A percentile compares a stretch with the other conserved stretches of the same genome.
Conservation (phyloP, 2,329 filamentous ascomycete genomes). For the Intubia oerlemansii region DNA sequence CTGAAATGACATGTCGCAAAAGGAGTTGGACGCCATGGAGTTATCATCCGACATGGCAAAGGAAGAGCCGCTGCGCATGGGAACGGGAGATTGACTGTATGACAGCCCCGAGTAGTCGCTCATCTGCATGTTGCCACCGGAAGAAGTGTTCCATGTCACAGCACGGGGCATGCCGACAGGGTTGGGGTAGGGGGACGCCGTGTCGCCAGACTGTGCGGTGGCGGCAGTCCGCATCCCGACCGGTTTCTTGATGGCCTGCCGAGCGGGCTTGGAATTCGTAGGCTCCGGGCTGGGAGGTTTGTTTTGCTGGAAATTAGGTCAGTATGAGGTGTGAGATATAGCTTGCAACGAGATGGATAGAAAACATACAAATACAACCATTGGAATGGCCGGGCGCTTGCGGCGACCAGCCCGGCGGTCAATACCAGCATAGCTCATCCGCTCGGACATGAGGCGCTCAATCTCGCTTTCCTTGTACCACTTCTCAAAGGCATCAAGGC, state of each 20-base stretch:
- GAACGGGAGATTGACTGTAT: no score
- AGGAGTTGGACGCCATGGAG: background rate
- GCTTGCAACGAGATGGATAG: background rate
- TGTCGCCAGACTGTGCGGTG: no score
- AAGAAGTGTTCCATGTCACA: no score
- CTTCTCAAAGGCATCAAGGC: slow-evolving; percentile 46
- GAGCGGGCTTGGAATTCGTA: no score
- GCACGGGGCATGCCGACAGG: no score
- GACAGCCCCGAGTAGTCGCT: no score
- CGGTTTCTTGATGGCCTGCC: no score
- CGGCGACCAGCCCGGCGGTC: slow-evolving; percentile 38
- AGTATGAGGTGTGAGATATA: no score
- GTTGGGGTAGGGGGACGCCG: no score
- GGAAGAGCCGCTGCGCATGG: no score
- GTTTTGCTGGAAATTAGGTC: slow-evolving; percentile 7
- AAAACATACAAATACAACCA: background rate
- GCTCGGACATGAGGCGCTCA: slow-evolving; percentile 51
- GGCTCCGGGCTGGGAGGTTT: slow-evolving; percentile 20
- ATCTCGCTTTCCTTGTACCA: slow-evolving; percentile 62
- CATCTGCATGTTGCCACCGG: no score
- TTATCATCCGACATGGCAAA: background rate
- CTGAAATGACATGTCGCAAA: background rate
- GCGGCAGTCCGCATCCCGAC: no score
- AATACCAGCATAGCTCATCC: slow-evolving; percentile 20
- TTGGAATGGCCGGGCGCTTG: slow-evolving; percentile 53